Conservation (phyloP, 306 rosid genomes). For the Erythrophleum fordii region DNA sequence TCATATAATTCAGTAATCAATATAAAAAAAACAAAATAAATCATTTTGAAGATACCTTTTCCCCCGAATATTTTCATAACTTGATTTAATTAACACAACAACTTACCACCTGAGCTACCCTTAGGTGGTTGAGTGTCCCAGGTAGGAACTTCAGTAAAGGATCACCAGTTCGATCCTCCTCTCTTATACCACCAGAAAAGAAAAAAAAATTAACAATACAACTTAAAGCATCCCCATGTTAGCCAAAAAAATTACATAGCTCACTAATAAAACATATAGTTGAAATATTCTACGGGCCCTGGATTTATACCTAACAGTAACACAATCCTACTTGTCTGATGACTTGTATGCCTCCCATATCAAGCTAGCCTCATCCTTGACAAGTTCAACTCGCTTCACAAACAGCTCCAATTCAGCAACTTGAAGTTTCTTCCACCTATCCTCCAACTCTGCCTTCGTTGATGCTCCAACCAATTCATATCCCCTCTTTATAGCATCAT, state of each 20-base stretch:
- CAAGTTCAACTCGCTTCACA: constrained; percentile 40
- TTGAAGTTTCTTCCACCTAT: constrained; percentile 55
- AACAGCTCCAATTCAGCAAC: constrained; percentile 58
- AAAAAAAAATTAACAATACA: neutral
- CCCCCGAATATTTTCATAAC: neutral
- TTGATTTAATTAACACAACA: neutral
- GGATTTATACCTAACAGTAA: constrained; percentile 26
- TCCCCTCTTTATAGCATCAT: constrained; percentile 46
- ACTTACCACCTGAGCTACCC: neutral
- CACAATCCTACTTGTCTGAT: constrained; percentile 33
- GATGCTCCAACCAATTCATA: constrained; percentile 45
- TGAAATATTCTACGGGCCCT: neutral
- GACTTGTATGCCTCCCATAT: constrained; percentile 51
- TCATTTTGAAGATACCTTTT: neutral
- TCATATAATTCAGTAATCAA: neutral
- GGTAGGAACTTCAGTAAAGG: neutral
- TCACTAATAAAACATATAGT: neutral
- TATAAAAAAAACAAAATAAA: neutral
- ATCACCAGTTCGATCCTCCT: neutral
- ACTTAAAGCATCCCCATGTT: neutral
- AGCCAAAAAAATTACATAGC: neutral
- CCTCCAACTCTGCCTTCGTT: constrained; percentile 54
- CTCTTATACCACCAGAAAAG: neutral
- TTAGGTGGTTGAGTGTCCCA: neutral
- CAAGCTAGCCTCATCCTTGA: constrained; percentile 46